Evolutionary conservation across 495 filamentous ascomycete genomes (phyloP), one percentile per base, ranked within the genome.

Genomic region (Talaromyces borbonicus): DNA sequence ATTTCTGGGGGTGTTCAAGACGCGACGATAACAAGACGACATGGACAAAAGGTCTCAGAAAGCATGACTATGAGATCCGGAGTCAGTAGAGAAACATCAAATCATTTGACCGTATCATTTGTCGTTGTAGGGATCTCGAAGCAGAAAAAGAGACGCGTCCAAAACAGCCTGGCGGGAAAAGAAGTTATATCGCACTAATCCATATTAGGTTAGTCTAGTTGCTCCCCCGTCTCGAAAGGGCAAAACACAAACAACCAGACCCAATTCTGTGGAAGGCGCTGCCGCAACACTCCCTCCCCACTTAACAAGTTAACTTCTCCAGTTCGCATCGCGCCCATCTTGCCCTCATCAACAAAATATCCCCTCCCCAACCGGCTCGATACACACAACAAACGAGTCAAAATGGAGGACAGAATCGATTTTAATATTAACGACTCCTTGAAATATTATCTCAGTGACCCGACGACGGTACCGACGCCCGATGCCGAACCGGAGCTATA

Each of bases 361-460:
- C 36, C 39, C 31, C 36, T 23, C 23, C 20, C 42, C 14, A 22
- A 8, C 24, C 3, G 25, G 7, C 35, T 31, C 45, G n/a, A n/a
- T 14, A 30, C 22, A 4, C 23, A 1, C 16, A 43, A 15, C 39
- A 8, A 15, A 43, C 52, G 43, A 50, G 52, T 58, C 60, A 70
- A 52, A 54, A 95, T 95, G 89, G 87, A 85, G 58, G 71, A 76
- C 42, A 68, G 70, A 49, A 71, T 85, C 54, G 77, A 80, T 49
- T 99, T 97, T 66, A 87, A 97, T 61, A 85, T 99, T 62, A 96
- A 95, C 65, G 81, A 92, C 57, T 84, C 88, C 50, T 81, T 97
- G 64, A 96, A 94, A 71, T 75, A 84, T 58, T 97, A 99, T 65
- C 83, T 94, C 72, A 87, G 84, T 68, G 87, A 95, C 65, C 93